Conservation (phyloP, 169 alveolate genomes). For the Perkinsus marinus region DNA sequence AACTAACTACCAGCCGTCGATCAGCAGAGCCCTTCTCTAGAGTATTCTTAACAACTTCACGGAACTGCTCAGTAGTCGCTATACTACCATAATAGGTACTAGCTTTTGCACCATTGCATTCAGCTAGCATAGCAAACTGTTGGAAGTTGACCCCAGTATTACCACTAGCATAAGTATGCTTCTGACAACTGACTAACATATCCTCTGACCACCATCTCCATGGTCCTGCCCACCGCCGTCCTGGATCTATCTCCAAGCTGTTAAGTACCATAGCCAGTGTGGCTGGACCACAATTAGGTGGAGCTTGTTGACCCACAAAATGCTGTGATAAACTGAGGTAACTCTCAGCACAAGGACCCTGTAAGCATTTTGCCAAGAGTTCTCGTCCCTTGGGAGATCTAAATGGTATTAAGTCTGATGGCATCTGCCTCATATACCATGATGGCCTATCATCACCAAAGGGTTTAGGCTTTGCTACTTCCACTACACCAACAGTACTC, state of each 20-base stretch:
- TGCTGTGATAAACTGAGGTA: constrained; percentile 32
- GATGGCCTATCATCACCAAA: neutral
- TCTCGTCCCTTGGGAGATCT: constrained; percentile 17
- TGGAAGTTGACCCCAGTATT: constrained; percentile 20
- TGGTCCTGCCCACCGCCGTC: constrained; percentile 34
- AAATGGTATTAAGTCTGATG: constrained; percentile 6
- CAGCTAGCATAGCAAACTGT: constrained; percentile 19
- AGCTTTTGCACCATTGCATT: constrained; percentile 12
- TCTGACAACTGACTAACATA: constrained; percentile 15
- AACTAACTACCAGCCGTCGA: neutral
- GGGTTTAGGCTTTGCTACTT: neutral
- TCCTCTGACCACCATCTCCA: constrained; percentile 46
- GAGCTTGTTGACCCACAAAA: constrained; percentile 29
- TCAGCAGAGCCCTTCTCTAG: neutral
- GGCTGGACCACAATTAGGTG: constrained; percentile 39
- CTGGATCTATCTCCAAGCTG: constrained; percentile 34
- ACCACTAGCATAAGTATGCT: neutral
- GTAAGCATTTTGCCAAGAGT: constrained; percentile 15
- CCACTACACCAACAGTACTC: neutral
- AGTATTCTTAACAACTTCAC: neutral
- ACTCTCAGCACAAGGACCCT: constrained; percentile 20
- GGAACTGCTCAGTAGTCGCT: neutral
- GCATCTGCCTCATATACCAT: constrained; percentile 8
- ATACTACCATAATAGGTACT: neutral
- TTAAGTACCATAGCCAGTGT: constrained; percentile 35